Percentiles rank a stretch among this genome's conserved stretches.
These are phyloP conservation scores for Hansfordia pulvinata DNA, from an alignment of 2,329 filamentous ascomycete species.

Conservation along the genomic window DNA sequence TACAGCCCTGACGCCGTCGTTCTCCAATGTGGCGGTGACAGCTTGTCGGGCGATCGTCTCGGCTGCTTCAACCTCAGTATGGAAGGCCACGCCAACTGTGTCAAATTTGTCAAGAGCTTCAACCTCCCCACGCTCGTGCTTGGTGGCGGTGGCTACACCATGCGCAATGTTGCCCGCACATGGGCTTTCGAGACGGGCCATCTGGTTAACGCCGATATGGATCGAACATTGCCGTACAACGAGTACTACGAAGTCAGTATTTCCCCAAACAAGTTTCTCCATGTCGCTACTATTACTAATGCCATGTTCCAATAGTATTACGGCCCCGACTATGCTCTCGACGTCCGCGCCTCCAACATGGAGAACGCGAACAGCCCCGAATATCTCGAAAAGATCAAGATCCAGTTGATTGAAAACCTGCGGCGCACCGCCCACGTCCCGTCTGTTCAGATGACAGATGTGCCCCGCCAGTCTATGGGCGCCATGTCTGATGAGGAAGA, in stretches of 20 bases:
- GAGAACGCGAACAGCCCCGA: constrained; percentile 81
- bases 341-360: constrained; percentile 78
- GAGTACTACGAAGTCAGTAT: constrained; percentile 72
- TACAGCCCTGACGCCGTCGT: constrained; percentile 89
- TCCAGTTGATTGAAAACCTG: constrained; percentile 73
- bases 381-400: constrained; percentile 71
- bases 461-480: constrained; percentile 46
- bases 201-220: constrained; percentile 72
- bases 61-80: constrained; percentile 98
- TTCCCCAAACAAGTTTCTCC: constrained; percentile 15
- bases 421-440: constrained; percentile 75
- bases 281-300: constrained; percentile 15
- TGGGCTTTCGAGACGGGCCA: constrained; percentile 96
- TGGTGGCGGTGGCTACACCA: constrained; percentile 92
- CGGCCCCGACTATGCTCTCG: constrained; percentile 77
- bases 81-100: constrained; percentile 87
- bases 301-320: constrained; percentile 64
- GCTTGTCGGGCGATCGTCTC: constrained; percentile 81
- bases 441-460: constrained; percentile 81
- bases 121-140: constrained; percentile 79
- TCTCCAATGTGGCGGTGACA: constrained; percentile 91
- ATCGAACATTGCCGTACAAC: constrained; percentile 78
- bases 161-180: constrained; percentile 89
- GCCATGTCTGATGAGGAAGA: constrained; percentile 55
- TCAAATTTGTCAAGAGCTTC: constrained; percentile 81